Evolutionary conservation across 1,139 yeast genomes (phyloP).

Genomic region (Pichia sp.): DNA sequence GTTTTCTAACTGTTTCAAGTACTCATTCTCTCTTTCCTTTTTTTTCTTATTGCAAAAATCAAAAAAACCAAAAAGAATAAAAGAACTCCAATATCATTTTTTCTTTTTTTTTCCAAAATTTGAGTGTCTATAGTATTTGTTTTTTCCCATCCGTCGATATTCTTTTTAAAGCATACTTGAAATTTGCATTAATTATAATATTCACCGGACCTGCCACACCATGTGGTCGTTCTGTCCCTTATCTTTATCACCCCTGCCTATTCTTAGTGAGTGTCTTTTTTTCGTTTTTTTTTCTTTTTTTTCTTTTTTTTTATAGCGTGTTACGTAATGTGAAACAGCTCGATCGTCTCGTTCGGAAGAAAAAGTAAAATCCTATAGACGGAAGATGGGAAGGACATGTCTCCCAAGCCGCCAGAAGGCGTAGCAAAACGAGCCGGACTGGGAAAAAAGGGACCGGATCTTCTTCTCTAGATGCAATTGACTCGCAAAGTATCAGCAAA

Average conservation of each 20-base stretch:
- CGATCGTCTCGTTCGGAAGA: neutral
- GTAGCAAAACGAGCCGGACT: neutral
- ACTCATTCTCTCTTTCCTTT: neutral
- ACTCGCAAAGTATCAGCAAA: no score
- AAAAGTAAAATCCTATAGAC: neutral
- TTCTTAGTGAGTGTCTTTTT: neutral
- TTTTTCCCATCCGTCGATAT: neutral
- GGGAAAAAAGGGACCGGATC: no score
- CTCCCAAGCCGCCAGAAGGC: neutral
- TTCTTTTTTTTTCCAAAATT: neutral
- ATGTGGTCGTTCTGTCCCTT: neutral
- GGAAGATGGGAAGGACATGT: neutral
- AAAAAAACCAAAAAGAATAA: neutral
- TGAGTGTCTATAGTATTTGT: neutral
- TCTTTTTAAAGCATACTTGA: neutral
- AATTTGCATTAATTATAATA: neutral
- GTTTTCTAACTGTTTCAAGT: neutral
- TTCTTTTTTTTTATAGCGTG: neutral
- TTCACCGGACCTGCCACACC: no score
- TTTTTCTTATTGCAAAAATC: neutral
- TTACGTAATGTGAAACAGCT: neutral
- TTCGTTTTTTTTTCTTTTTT: slow-evolving; percentile 1
- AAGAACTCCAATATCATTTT: neutral
- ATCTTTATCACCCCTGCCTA: neutral
- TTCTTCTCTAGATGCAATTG: no score